Evolutionary conservation across 164 flowering plant genomes (phyloP).

Genomic region (Tetrastigma voinierianum): DNA sequence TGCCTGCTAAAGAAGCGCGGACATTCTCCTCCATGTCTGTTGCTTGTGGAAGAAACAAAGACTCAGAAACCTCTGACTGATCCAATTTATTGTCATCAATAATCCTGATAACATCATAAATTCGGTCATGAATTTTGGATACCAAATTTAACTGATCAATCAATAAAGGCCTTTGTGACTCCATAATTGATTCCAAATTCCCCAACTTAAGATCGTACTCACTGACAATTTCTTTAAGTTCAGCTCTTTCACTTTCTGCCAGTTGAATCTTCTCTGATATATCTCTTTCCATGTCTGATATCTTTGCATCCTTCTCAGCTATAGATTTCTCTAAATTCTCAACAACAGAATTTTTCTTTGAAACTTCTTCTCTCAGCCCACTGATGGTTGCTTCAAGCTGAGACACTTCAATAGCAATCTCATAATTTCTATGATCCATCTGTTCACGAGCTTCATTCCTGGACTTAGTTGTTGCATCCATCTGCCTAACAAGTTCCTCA

Average conservation of each 20-base stretch:
- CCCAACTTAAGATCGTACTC: slow-evolving; percentile 53
- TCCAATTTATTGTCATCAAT: slow-evolving; percentile 55
- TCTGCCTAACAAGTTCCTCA: slow-evolving; percentile 78
- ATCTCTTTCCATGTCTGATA: slow-evolving; percentile 52
- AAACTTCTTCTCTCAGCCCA: slow-evolving; percentile 65
- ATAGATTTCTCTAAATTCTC: slow-evolving; percentile 50
- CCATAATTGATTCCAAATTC: slow-evolving; percentile 56
- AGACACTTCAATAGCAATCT: slow-evolving; percentile 95
- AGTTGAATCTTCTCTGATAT: slow-evolving; percentile 35
- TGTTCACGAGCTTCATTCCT: slow-evolving; percentile 77
- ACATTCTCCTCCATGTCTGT: slow-evolving; percentile 79
- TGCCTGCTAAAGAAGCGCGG: slow-evolving; percentile 72
- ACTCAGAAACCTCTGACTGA: slow-evolving; percentile 67
- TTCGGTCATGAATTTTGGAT: slow-evolving; percentile 61
- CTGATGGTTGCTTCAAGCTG: slow-evolving; percentile 85
- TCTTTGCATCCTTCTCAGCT: slow-evolving; percentile 50
- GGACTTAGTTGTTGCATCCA: slow-evolving; percentile 53
- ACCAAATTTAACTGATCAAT: slow-evolving; percentile 69
- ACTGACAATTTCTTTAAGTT: slow-evolving; percentile 41
- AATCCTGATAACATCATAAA: slow-evolving; percentile 52
- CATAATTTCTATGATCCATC: slow-evolving; percentile 91
- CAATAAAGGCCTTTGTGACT: slow-evolving; percentile 59
- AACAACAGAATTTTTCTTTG: slow-evolving; percentile 37
- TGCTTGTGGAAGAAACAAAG: slow-evolving; percentile 76
- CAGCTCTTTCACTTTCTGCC: slow-evolving; percentile 42